Percentiles rank a stretch among this genome's conserved stretches.
phyloP scores from a whole-genome alignment of 2,329 filamentous ascomycete genomes.

The Pseudohalonectria lignicola region DNA sequence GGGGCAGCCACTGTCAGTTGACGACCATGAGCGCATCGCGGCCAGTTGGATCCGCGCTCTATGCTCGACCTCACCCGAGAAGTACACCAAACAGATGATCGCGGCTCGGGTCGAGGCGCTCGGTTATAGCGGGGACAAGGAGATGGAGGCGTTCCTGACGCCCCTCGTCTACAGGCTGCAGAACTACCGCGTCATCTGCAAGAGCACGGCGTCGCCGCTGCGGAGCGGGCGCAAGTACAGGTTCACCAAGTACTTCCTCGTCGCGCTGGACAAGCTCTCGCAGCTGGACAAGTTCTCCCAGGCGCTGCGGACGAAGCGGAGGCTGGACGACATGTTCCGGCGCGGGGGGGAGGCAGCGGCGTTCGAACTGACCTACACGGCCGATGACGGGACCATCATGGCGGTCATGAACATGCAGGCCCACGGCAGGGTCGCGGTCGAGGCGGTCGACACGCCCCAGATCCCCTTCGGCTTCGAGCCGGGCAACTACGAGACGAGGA shows the following conservation, averaged over 20 bases:
- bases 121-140: slow-evolving; percentile 15
- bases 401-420: slow-evolving; percentile 56
- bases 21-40: slow-evolving; percentile 27
- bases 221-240: slow-evolving; percentile 50
- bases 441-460: slow-evolving; percentile 41
- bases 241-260: slow-evolving; percentile 47
- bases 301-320: slow-evolving; percentile 47
- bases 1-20: slow-evolving; percentile 5
- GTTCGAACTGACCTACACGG: slow-evolving; percentile 37
- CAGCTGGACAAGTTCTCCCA: slow-evolving; percentile 43
- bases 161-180: slow-evolving; percentile 37
- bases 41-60: slow-evolving; percentile 50
- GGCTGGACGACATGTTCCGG: slow-evolving; percentile 45
- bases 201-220: slow-evolving; percentile 46
- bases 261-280: slow-evolving; percentile 44
- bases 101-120: slow-evolving; percentile 41
- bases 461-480: slow-evolving; percentile 63
- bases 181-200: slow-evolving; percentile 42
- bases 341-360: slow-evolving; percentile 20
- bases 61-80: slow-evolving; percentile 38
- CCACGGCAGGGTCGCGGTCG: slow-evolving; percentile 41
- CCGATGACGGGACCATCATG: slow-evolving; percentile 54
- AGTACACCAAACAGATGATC: slow-evolving; percentile 36
- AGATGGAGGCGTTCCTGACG: slow-evolving; percentile 32
- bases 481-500: slow-evolving; percentile 59